Evolutionary conservation across 2,329 filamentous ascomycete species (phyloP), one percentile per base, ranked within the genome.

Genomic region (Pseudopithomyces maydicus): DNA sequence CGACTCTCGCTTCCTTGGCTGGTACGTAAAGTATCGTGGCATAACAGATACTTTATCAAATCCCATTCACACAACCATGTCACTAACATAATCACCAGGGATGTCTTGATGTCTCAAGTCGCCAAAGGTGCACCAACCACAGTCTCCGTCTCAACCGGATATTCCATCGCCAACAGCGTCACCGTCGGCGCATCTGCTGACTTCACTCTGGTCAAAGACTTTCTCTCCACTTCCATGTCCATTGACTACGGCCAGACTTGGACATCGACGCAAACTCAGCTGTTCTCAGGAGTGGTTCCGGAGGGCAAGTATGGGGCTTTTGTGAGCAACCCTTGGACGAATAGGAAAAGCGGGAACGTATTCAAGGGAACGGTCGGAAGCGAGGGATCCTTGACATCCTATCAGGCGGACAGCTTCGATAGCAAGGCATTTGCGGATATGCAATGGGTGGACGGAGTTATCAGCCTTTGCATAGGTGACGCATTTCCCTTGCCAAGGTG

Each of bases 371-470:
- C 65, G 42, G 70, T 75, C 50, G 76, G 76, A 41, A 60, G 61
- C 2, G 65, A 68, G 3, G 66, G 61, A 8, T 61, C 53, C 15
- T 42, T 66, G 46, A 58, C 56, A 0, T 54, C 60, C 33, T 79
- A 75, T 61, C 65, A 66, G 52, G 69, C 64, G n/a, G 76, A 79
- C 61, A 70, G 65, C 1, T 78, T 76, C 58, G 54, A 61, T 1
- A 65, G 60, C 54, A 74, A 74, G 66, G 54, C 38, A 12, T 77
- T 69, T 49, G 69, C 63, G 15, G 58, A 64, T 33, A 55, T 80
- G 57, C 56, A 57, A 22, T 80, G 78, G 77, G 77, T 79, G 10
- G 71, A 77, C 64, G 78, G 78, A 12, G 65, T 71, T 10, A 78
- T 79, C 46, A 55, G 60, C 6, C 65, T 79, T 2, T 79, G 78